Percentiles rank a stretch among this genome's conserved stretches.
Conservation (phyloP, 2,329 filamentous ascomycete species). For the Apiospora koreana region DNA sequence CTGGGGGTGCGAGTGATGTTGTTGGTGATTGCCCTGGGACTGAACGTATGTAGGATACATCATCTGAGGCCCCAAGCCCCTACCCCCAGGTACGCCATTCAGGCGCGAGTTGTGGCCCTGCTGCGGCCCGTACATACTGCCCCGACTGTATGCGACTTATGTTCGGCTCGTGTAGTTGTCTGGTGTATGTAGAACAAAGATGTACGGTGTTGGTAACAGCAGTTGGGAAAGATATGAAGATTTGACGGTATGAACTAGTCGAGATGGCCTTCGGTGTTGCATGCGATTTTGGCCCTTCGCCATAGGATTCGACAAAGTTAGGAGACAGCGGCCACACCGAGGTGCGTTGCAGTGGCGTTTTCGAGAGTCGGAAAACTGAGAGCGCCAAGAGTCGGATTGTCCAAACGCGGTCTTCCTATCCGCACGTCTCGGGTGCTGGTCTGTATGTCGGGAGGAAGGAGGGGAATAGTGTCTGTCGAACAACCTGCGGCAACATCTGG, state of each 20-base stretch:
- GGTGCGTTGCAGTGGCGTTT: background rate
- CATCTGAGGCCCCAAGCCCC: conserved; percentile 57
- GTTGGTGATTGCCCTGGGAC: conserved; percentile 47
- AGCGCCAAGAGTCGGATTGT: background rate
- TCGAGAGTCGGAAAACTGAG: background rate
- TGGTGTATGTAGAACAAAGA: background rate
- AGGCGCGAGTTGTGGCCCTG: conserved; percentile 75
- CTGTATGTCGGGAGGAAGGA: background rate
- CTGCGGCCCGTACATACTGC: conserved; percentile 75
- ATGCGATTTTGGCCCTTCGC: background rate
- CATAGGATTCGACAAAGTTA: background rate
- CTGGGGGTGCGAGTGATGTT: conserved; percentile 56
- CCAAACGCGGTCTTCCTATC: conserved; percentile 5
- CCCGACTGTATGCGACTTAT: conserved; percentile 3
- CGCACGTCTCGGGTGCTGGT: conserved; percentile 1
- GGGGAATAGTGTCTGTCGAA: conserved; percentile 3
- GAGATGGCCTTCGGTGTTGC: background rate
- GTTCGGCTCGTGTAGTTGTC: background rate
- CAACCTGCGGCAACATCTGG: conserved; percentile 5
- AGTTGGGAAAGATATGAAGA: background rate
- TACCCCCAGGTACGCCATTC: conserved; percentile 67
- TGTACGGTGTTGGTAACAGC: background rate
- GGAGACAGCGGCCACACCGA: background rate
- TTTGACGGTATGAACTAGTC: conserved; percentile 22
- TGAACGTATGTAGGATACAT: conserved; percentile 61